Evolutionary conservation across 2,329 filamentous ascomycete species (phyloP).

Genomic region (Calonectria naviculata): DNA sequence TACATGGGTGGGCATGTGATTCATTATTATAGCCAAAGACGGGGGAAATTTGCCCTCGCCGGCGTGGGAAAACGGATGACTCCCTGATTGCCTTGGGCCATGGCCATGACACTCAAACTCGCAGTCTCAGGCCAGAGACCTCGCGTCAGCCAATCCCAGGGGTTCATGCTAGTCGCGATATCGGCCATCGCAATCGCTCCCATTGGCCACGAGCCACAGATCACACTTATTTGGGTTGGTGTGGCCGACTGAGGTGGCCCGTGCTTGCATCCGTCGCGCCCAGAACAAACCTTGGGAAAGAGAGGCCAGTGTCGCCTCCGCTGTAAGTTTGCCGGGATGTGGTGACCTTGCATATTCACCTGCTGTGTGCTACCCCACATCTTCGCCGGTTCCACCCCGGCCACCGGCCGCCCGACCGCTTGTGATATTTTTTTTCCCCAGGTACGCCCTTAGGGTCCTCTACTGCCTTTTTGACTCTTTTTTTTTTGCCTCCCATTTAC

Average conservation of each 20-base stretch:
- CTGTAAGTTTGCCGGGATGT: not conserved
- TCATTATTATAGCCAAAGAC: not conserved
- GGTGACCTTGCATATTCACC: conserved; percentile 13
- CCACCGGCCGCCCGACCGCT: conserved; percentile 33
- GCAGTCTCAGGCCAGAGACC: conserved; percentile 12
- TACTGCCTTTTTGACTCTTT: conserved; percentile 22
- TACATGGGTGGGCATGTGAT: not conserved
- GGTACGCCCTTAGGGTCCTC: conserved; percentile 25
- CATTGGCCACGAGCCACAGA: conserved; percentile 25
- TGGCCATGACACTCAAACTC: conserved; percentile 3
- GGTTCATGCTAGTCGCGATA: conserved; percentile 37
- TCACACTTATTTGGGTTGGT: conserved; percentile 17
- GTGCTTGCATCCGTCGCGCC: conserved; percentile 19
- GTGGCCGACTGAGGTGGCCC: conserved; percentile 21
- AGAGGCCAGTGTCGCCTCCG: conserved; percentile 16
- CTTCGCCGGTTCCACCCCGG: conserved; percentile 32
- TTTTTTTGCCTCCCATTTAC: conserved; percentile 24
- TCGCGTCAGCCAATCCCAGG: conserved; percentile 29
- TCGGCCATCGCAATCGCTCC: conserved; percentile 30
- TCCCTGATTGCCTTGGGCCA: conserved; percentile 1
- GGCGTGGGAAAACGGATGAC: not conserved
- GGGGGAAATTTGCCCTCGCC: not conserved
- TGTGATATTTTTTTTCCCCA: conserved; percentile 33
- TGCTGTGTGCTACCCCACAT: conserved; percentile 31
- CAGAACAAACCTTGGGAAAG: conserved; percentile 23